Conservation (phyloP, 2,329 filamentous ascomycete species). For the Arthrobotrys sphaeroides region DNA sequence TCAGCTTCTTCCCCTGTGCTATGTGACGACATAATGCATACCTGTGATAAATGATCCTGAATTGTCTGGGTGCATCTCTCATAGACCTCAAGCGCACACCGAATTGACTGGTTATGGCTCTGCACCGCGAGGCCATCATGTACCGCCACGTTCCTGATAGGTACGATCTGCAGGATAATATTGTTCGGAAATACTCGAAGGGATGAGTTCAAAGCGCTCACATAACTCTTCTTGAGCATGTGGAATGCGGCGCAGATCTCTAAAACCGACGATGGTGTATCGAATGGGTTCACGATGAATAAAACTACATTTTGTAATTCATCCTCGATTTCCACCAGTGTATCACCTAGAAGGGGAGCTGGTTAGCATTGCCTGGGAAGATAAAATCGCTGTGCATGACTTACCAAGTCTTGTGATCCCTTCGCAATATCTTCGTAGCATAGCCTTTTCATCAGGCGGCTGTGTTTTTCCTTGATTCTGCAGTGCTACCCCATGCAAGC, state of each 20-base stretch:
- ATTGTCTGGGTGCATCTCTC: conserved; percentile 70
- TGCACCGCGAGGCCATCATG: conserved; percentile 72
- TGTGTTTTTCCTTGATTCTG: conserved; percentile 53
- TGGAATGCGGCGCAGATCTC: conserved; percentile 80
- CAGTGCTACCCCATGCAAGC: conserved; percentile 59
- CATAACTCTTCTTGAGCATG: conserved; percentile 74
- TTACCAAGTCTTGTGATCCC: conserved; percentile 57
- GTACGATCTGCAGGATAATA: conserved; percentile 79
- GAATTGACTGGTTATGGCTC: conserved; percentile 69
- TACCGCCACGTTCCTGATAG: conserved; percentile 73
- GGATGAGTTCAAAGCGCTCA: conserved; percentile 65
- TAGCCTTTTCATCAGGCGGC: conserved; percentile 39
- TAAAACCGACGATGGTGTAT: conserved; percentile 70
- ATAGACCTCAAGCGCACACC: conserved; percentile 78
- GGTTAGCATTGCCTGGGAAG: neutral
- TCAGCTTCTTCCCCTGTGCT: conserved; percentile 34
- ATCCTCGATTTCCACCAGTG: conserved; percentile 59
- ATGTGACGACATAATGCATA: conserved; percentile 5
- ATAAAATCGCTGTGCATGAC: conserved; percentile 59
- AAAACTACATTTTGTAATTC: conserved; percentile 73
- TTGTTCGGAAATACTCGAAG: conserved; percentile 66
- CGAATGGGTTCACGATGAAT: conserved; percentile 77
- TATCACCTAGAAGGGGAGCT: conserved; percentile 46
- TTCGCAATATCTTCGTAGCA: conserved; percentile 42
- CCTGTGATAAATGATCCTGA: conserved; percentile 59